A percentile compares a stretch with the other conserved stretches of the same genome.
These are phyloP conservation scores for Viridothelium virens DNA, from an alignment of 495 filamentous ascomycete species.

Conservation along the genomic window DNA sequence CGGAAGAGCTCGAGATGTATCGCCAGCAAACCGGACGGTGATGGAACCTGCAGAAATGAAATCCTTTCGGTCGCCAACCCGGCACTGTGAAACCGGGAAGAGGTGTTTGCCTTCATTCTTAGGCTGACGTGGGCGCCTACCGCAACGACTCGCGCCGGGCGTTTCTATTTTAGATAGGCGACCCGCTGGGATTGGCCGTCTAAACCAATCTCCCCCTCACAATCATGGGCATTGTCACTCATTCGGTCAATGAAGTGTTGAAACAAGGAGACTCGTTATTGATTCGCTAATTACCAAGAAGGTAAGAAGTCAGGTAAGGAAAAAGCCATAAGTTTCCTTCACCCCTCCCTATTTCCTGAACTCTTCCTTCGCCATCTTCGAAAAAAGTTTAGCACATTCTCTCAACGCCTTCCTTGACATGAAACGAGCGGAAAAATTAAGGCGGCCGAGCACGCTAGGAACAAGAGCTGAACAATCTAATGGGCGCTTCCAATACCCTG, in stretches of 20 bases:
- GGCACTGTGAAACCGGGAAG: neutral
- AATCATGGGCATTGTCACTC: neutral
- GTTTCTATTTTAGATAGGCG: conserved; percentile 12
- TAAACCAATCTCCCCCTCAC: neutral
- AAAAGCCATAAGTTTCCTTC: conserved; percentile 8
- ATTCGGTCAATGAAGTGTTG: neutral
- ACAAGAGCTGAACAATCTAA: conserved; percentile 8
- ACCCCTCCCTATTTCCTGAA: neutral
- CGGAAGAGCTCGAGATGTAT: neutral
- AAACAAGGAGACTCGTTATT: neutral
- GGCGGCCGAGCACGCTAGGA: conserved; percentile 4
- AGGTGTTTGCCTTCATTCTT: neutral
- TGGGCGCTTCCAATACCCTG: conserved; percentile 29
- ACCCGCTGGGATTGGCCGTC: conserved; percentile 9
- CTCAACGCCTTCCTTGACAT: conserved; percentile 2
- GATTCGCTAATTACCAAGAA: conserved; percentile 8
- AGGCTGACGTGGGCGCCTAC: conserved; percentile 6
- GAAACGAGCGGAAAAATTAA: conserved; percentile 9
- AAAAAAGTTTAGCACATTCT: conserved; percentile 1
- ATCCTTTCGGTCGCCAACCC: too few relatives aligned
- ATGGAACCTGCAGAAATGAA: neutral
- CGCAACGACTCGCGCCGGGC: conserved; percentile 9
- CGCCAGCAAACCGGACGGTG: conserved; percentile 1
- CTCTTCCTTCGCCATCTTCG: conserved; percentile 2
- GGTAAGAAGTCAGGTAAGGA: neutral